Evolutionary conservation across 768 basidiomycete genomes (phyloP).

Genomic region (Stropharia rugosoannulata): DNA sequence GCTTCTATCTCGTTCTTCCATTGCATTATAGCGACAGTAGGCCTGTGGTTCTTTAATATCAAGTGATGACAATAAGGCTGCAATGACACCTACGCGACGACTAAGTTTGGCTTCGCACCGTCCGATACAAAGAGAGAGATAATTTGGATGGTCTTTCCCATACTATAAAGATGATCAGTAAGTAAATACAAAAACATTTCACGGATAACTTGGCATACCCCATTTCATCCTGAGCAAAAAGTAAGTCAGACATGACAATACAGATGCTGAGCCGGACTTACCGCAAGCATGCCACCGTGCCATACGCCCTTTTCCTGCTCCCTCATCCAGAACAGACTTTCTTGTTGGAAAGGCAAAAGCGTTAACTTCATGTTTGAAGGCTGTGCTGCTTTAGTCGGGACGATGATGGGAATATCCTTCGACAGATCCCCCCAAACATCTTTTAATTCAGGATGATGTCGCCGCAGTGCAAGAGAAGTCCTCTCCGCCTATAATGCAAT

Average conservation of each 20-base stretch:
- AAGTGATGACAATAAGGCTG: slow-evolving; percentile 18
- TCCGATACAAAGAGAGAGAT: slow-evolving; percentile 87
- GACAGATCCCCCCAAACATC: slow-evolving; percentile 90
- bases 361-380: slow-evolving; percentile 82
- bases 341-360: slow-evolving; percentile 92
- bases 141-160: slow-evolving; percentile 97
- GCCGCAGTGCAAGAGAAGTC: slow-evolving; percentile 57
- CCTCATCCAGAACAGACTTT: slow-evolving; percentile 95
- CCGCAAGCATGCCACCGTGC: slow-evolving; percentile 91
- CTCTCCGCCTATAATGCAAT: slow-evolving; percentile 60
- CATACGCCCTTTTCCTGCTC: slow-evolving; percentile 87
- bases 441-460: slow-evolving; percentile 76
- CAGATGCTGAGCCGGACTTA: slow-evolving; percentile 33
- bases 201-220: slow-evolving; percentile 50
- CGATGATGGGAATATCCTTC: slow-evolving; percentile 53
- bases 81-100: slow-evolving; percentile 73
- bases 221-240: slow-evolving; percentile 75
- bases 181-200: neutral
- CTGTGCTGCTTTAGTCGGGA: slow-evolving; percentile 72
- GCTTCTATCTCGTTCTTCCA: slow-evolving; percentile 93
- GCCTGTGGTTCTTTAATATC: slow-evolving; percentile 27
- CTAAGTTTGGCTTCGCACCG: slow-evolving; percentile 77
- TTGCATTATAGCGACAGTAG: slow-evolving; percentile 64
- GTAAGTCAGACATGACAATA: neutral
- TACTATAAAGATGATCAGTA: slow-evolving; percentile 38